Base-by-base conservation (phyloP, 352 stramenopile species). In the Pythium insidiosum region DNA sequence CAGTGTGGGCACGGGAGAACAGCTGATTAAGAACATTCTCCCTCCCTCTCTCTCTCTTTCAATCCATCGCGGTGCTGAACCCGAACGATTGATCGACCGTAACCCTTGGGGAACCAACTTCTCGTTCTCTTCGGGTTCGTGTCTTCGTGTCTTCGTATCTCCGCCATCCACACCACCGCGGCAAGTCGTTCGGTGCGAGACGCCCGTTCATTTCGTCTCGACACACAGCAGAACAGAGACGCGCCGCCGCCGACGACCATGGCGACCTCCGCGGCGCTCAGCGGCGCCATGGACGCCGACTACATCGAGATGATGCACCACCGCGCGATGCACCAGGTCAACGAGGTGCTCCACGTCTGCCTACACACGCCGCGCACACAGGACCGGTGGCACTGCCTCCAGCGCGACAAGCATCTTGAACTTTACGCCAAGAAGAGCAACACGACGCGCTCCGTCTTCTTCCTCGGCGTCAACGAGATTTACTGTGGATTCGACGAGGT, bases 291-390 rank as follows among this genome's bases (percentile, higher is more conserved):
- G n/a, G n/a, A n/a, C n/a, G n/a, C n/a, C 38, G 53, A 72, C 30
- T 68, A 81, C 42, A 71, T 63, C 18, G 51, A 58, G 22, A 46
- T 53, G 25, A 81, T 85, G 69, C 73, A 82, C 47, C 66, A 83
- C 43, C 73, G 73, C 29, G 68, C 70, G 9, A 70, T 71, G 66
- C 60, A 73, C 43, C 69, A 83, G 47, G 72, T 85, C 50, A 75
- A 71, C 34, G 49, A 81, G 36, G 68, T 73, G 10, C 49, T 85
- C 20, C 51, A 55, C 3, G 34, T 85, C 5, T 83, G 73, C 28
- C 54, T 85, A 16, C 66, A 79, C 38, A 77, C 73, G 21, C 57
- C 63, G 6, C 73, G 73, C n/a, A 53, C 58, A 2, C 72, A 74
- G 25, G 63, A 79, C 24, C 56, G 75, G 5, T 85, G 73, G 73